Evolutionary conservation across 768 basidiomycete species (phyloP).

Genomic region (Boletales sp.): DNA sequence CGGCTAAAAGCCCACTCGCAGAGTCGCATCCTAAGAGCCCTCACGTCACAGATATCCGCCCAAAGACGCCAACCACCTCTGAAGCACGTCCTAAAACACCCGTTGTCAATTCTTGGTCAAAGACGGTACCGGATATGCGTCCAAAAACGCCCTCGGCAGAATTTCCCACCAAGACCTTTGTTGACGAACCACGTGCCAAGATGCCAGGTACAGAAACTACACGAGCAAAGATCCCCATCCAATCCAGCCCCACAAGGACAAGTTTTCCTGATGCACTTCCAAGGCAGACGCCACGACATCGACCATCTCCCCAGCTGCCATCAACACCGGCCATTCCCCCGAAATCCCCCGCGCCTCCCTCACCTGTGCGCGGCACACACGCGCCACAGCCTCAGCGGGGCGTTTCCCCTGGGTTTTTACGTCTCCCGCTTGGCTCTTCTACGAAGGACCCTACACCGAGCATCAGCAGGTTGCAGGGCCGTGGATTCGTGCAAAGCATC

Average conservation of each 20-base stretch:
- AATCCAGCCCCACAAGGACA: constrained; percentile 13
- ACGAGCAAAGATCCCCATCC: constrained; percentile 15
- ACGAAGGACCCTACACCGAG: constrained; percentile 78
- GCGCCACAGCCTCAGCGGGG: constrained; percentile 38
- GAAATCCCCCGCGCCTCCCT: constrained; percentile 31
- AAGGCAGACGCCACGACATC: constrained; percentile 26
- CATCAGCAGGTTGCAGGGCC: constrained; percentile 76
- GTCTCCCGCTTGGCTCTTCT: constrained; percentile 34
- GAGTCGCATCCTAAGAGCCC: constrained; percentile 23
- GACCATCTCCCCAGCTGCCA: constrained; percentile 30
- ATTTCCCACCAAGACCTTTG: constrained; percentile 6
- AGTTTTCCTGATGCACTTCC: constrained; percentile 16
- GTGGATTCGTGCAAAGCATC: constrained; percentile 83
- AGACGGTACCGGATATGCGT: constrained; percentile 12
- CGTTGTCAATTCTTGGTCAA: constrained; percentile 10
- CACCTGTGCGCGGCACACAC: constrained; percentile 41
- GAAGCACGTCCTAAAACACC: constrained; percentile 24
- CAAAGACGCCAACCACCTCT: constrained; percentile 14
- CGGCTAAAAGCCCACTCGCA: constrained; percentile 8
- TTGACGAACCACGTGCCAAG: constrained; percentile 21
- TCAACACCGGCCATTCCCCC: constrained; percentile 24
- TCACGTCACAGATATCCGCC: constrained; percentile 13
- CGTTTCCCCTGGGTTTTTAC: constrained; percentile 59
- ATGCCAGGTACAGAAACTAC: constrained; percentile 15
- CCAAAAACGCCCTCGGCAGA: constrained; percentile 19